Evolutionary conservation across 176 grass and related monocot species (phyloP), one percentile per base, ranked within the genome.

Genomic region (Rhynchospora breviuscula): DNA sequence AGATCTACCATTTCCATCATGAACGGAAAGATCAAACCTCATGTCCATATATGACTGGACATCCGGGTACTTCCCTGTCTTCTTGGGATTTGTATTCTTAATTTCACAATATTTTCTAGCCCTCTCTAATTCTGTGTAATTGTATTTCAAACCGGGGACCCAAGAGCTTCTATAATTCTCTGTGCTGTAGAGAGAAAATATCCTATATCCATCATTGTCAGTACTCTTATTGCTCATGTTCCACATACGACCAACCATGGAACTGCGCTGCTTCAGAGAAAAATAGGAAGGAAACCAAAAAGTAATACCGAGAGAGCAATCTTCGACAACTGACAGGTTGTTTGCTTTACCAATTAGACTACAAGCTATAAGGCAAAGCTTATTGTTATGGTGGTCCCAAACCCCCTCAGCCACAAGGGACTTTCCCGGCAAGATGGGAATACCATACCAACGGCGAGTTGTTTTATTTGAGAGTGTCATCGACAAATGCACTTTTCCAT

Each of bases 271-370:
- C 89, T 84, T 79, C 18, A 94, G 84, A 1, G 92, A 91, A 90
- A 92, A 92, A 14, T 86, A 75, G 1, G 71, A 44, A 0, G 92
- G 92, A 83, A 94, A 97, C 92, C 95, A 97, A 54, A 97, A 91
- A 75, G 83, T 91, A 86, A 94, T 89, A 45, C 95, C 74, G 15
- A 94, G 66, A 63, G 88, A 84, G 49, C 92, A 98, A 58, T 92
- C 66, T 13, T 87, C 84, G 15, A 93, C 95, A 0, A 51, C 3
- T 12, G 89, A 84, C 49, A 78, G 74, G 0, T 53, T 76, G 35
- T 51, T 54, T 12, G 82, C 86, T 18, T 81, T 52, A 14, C 69
- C 84, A 51, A 85, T 43, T 10, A 97, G 48, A 3, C 69, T 74
- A 54, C 95, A 98, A 23, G 90, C 95, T 87, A 88, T 76, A 40